A percentile compares a stretch with the other conserved stretches of the same genome.
These are phyloP conservation scores for Alternaria viburni DNA, from an alignment of 2,329 filamentous ascomycete genomes.

Conservation along the genomic window DNA sequence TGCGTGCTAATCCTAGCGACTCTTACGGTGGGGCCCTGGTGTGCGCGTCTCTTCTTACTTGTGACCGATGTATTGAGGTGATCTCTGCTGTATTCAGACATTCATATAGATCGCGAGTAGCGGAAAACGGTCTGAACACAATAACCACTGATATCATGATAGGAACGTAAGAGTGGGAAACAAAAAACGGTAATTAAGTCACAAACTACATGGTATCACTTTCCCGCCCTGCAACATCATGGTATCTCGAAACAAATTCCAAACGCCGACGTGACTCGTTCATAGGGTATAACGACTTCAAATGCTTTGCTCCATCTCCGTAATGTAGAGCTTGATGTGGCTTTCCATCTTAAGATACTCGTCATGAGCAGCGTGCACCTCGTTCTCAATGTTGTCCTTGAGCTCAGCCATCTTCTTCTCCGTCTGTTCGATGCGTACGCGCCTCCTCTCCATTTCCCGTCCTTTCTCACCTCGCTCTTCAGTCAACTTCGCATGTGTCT, in stretches of 20 bases:
- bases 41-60: neutral
- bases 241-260: constrained; percentile 5
- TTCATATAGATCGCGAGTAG: neutral
- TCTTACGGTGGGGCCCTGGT: neutral
- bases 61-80: neutral
- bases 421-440: constrained; percentile 95
- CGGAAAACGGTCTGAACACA: neutral
- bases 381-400: constrained; percentile 95
- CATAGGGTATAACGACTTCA: constrained; percentile 5
- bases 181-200: neutral
- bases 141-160: neutral
- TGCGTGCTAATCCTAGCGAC: neutral
- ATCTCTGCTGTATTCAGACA: neutral
- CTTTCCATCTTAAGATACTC: constrained; percentile 98
- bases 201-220: constrained; percentile 12
- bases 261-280: constrained; percentile 16
- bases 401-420: constrained; percentile 99
- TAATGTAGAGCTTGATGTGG: constrained; percentile 97
- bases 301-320: constrained; percentile 91
- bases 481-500: constrained; percentile 78
- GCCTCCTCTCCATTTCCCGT: constrained; percentile 87
- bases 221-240: neutral
- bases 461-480: constrained; percentile 87
- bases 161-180: neutral
- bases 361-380: constrained; percentile 87